These are phyloP conservation scores for Metschnikowia arizonensis DNA, from an alignment of 805 yeast genomes.

Conservation along the genomic window DNA sequence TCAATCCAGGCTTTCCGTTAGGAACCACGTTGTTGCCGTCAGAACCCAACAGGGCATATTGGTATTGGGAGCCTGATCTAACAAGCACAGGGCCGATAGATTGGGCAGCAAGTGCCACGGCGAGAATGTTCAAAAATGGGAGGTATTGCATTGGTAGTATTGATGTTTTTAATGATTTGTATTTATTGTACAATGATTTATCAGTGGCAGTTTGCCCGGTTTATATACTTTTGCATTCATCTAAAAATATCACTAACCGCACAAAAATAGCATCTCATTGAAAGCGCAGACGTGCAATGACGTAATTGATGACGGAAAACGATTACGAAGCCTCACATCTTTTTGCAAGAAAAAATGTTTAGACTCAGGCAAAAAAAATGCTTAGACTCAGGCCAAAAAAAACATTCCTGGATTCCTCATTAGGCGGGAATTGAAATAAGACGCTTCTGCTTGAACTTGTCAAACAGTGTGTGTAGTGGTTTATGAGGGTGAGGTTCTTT, in stretches of 20 bases:
- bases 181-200: background rate
- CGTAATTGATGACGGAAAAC: background rate
- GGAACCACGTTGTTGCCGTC: slow-evolving; percentile 11
- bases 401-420: too few species aligned
- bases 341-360: background rate
- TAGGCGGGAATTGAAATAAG: too few species aligned
- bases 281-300: background rate
- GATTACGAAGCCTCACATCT: background rate
- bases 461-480: too few species aligned
- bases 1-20: slow-evolving; percentile 10
- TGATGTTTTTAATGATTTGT: too few species aligned
- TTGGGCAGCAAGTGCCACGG: slow-evolving; percentile 25
- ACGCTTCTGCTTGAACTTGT: too few species aligned
- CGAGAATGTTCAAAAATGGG: slow-evolving; percentile 20
- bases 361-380: background rate
- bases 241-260: background rate
- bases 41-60: slow-evolving; percentile 14
- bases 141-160: slow-evolving; percentile 7
- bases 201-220: too few species aligned
- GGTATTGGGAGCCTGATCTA: slow-evolving; percentile 26
- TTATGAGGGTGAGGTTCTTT: too few species aligned
- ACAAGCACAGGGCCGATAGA: slow-evolving; percentile 20
- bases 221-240: background rate
- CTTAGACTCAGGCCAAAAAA: too few species aligned
- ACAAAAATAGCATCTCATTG: background rate